Evolutionary conservation across 2,329 filamentous ascomycete genomes (phyloP), one percentile per base, ranked within the genome.

Genomic region (Beauveria sp.): DNA sequence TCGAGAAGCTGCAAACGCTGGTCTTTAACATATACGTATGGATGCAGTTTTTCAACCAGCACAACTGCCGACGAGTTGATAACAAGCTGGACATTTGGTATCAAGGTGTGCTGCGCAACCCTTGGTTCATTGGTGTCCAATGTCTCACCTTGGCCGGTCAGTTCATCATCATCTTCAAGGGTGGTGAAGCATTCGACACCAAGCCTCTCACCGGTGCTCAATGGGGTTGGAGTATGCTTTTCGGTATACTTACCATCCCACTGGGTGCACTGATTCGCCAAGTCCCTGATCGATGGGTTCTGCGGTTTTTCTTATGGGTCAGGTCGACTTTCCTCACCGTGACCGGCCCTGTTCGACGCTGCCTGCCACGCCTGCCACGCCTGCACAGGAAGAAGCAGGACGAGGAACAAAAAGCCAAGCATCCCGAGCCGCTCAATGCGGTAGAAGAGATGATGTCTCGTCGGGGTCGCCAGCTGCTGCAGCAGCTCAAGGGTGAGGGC

Each of bases 1-100:
- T 43, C 1, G 59, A 52, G 10, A 73, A 83, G 59, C 74, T 89
- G 56, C 74, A 84, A 61, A 91, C 89, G 1, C 78, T 93, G 12
- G 86, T 93, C 5, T 92, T 93, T 79, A 94, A 93, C 74, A 89
- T 88, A 0, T 93, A 92, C 66, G 88, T 92, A 50, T 92, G 89
- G 88, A 91, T 93, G 88, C 90, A 93, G 66, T 90, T 94, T 64
- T 93, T 93, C 80, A 93, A 94, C 67, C 84, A 91, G 67, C 84
- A 90, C 75, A 92, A 71, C 77, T 92, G 90, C 73, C 87, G 90
- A 43, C 84, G 90, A 14, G 84, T 93, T 9, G 90, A 93, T 71
- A 93, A 94, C 72, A 86, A 85, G 63, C 85, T 92, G 73, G 92
- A 94, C 69, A 87, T 94, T 60, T 76, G 73, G 67, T 91, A 92